phyloP scores from a whole-genome alignment of 1,284 basidiomycete species.

The Xanthoconium separans region DNA sequence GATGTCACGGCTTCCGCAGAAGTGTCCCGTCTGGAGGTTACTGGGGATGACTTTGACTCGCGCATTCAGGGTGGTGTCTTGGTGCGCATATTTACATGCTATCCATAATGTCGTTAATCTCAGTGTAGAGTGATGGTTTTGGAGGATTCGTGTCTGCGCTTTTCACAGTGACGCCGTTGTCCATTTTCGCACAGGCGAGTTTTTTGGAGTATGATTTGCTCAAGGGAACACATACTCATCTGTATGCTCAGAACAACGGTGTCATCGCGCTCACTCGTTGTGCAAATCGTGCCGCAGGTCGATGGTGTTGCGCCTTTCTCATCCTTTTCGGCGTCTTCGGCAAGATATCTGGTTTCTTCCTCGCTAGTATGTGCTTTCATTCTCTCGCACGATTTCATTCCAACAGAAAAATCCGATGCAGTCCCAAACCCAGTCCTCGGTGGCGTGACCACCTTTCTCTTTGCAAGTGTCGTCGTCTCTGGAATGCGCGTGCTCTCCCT shows the following conservation, averaged over 20 bases:
- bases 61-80: conserved; percentile 85
- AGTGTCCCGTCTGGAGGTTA: conserved; percentile 68
- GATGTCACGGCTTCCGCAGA: conserved; percentile 86
- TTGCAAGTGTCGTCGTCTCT: conserved; percentile 62
- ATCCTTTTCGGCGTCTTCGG: conserved; percentile 74
- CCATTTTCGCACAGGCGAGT: conserved; percentile 72
- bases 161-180: conserved; percentile 79
- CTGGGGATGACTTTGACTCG: conserved; percentile 72
- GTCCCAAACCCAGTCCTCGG: conserved; percentile 77
- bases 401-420: background rate
- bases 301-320: conserved; percentile 73
- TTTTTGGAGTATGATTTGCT: background rate
- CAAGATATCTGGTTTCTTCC: conserved; percentile 78
- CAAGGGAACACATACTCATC: background rate
- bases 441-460: conserved; percentile 80
- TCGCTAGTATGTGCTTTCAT: conserved; percentile 50
- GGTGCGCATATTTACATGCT: conserved; percentile 38
- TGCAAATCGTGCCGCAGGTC: conserved; percentile 70
- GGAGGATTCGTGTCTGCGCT: conserved; percentile 74
- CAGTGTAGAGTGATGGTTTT: conserved; percentile 62
- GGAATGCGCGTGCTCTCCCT: conserved; percentile 75
- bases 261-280: conserved; percentile 79
- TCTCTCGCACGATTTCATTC: background rate
- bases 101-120: background rate
- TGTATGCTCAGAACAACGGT: conserved; percentile 65